phyloP scores from a whole-genome alignment of 2,329 filamentous ascomycete species.

The Xylariaceae sp. region DNA sequence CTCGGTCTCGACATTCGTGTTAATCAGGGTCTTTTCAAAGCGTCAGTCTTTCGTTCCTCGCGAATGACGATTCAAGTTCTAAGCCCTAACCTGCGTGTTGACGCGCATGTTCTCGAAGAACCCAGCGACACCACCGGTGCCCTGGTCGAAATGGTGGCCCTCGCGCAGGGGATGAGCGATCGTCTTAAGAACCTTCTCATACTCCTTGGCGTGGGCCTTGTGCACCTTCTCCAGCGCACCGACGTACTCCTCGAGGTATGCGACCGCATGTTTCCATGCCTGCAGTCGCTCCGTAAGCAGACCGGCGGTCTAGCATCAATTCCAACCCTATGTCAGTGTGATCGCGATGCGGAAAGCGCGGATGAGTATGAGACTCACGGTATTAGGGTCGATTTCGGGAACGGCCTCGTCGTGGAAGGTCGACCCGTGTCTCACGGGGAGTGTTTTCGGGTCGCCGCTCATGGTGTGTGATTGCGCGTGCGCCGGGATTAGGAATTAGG shows the following conservation, averaged over 20 bases:
- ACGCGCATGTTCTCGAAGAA: conserved; percentile 91
- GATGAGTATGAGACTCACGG: conserved; percentile 38
- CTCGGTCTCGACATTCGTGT: conserved; percentile 84
- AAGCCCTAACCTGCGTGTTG: conserved; percentile 64
- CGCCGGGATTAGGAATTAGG: neutral
- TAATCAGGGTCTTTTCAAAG: conserved; percentile 63
- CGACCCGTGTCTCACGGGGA: conserved; percentile 46
- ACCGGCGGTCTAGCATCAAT: conserved; percentile 56
- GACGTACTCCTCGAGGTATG: conserved; percentile 87
- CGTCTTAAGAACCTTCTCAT: conserved; percentile 90
- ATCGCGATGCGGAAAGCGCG: neutral
- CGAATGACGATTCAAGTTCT: too few species aligned
- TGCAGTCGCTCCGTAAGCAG: conserved; percentile 82
- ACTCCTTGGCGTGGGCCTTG: conserved; percentile 82
- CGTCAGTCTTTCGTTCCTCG: conserved; percentile 10
- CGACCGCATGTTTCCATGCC: conserved; percentile 94
- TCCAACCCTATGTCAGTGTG: conserved; percentile 7
- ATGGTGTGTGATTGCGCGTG: conserved; percentile 18
- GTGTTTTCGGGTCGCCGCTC: conserved; percentile 30
- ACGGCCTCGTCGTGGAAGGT: conserved; percentile 52
- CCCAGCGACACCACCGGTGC: conserved; percentile 77
- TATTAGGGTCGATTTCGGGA: conserved; percentile 53
- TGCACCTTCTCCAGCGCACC: conserved; percentile 79
- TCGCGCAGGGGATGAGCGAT: conserved; percentile 82
- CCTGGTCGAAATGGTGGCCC: conserved; percentile 88